Base-by-base conservation (phyloP, 2,329 filamentous ascomycete species). In the Diaporthe velutina region DNA sequence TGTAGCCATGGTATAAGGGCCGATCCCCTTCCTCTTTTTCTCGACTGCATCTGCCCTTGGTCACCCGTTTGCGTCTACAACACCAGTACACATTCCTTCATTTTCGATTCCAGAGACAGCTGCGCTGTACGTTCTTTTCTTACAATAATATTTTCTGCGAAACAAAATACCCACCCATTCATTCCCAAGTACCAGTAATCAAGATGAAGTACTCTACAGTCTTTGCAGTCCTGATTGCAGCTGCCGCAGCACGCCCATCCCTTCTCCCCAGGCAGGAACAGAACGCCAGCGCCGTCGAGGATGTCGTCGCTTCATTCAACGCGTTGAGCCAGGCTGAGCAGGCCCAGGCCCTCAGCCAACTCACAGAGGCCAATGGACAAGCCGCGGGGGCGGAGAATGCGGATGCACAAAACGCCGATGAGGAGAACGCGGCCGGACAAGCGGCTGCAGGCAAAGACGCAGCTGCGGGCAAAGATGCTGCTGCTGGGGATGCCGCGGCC, bases 151-250 rank as follows among this genome's bases (percentile, higher is more conserved):
- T 2, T 67, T 52, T 38, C 15, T 5, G 28, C 22, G 10, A 25
- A 50, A 6, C 7, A 25, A 50, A 2, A 25, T 28, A 1, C 15
- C 25, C 19, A 17, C 25, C 13, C 45, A 67, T 42, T 50, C 61
- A 25, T 52, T 67, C 22, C 42, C 61, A 50, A 2, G 10, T 0
- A 50, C 7, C 19, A 52, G 13, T 38, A 35, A 67, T 38, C 61
- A 67, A 67, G 42, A 67, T 67, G 61, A 67, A 67, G 61, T 67
- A 52, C 61, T 25, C 61, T 3, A 25, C 61, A 22, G 61, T 67
- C 7, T 22, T 67, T 52, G 61, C 30, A 67, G 30, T 67, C 30
- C 45, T 67, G 19, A n/a, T 67, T 35, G 61, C 42, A 35, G 61
- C 45, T 67, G 61, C 61, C n/a, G 13, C 61, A 38, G 61, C 61